phyloP scores from a whole-genome alignment of 306 rosid genomes.

The Vicia villosa region DNA sequence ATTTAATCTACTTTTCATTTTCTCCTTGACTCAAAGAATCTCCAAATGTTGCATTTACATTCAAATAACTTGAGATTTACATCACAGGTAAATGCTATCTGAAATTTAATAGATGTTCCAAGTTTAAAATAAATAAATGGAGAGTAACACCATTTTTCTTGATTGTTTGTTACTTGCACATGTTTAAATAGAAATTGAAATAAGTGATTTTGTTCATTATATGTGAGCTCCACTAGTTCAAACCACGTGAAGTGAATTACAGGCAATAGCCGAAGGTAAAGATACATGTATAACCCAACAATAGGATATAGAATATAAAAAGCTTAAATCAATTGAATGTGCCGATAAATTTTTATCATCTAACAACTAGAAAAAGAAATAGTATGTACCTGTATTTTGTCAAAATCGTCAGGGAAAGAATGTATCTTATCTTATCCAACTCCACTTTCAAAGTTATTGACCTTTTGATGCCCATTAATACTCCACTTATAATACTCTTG shows the following conservation, averaged over 20 bases:
- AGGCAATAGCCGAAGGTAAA: conserved; percentile 10
- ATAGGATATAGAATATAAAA: neutral
- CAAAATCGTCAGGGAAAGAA: conserved; percentile 1
- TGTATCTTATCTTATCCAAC: neutral
- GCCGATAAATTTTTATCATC: neutral
- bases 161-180: too few relatives aligned
- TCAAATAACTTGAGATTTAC: neutral
- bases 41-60: neutral
- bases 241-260: conserved; percentile 1
- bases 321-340: conserved; percentile 1
- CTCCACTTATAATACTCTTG: neutral
- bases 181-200: neutral
- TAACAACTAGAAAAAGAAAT: conserved; percentile 1
- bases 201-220: neutral
- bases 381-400: conserved; percentile 7
- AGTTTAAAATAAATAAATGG: neutral
- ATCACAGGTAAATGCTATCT: neutral
- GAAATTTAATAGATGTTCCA: neutral
- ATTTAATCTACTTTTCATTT: conserved; percentile 19
- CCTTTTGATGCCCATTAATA: neutral
- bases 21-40: neutral
- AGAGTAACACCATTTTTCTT: too few relatives aligned
- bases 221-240: neutral
- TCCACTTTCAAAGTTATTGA: neutral
- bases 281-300: neutral